These are phyloP conservation scores for Gloeopeniophorella convolvens DNA, from an alignment of 768 basidiomycete species.

Conservation along the genomic window DNA sequence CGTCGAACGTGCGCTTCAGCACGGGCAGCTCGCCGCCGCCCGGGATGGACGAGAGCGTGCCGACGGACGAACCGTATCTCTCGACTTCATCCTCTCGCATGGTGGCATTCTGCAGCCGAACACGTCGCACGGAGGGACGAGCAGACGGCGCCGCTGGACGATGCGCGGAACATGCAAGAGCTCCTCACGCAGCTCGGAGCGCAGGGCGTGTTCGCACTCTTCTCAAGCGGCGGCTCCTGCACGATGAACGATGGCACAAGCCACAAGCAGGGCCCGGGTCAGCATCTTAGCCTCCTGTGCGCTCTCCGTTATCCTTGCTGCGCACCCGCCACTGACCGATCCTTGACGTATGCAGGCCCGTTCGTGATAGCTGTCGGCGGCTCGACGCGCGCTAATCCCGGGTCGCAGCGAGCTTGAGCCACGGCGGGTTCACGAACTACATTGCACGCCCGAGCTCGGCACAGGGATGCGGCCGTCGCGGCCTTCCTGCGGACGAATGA, in stretches of 20 bases:
- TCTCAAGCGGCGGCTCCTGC: slow-evolving; percentile 59
- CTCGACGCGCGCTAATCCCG: slow-evolving; percentile 51
- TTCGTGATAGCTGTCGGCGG: slow-evolving; percentile 57
- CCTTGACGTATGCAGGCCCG: slow-evolving; percentile 30
- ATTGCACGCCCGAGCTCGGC: slow-evolving; percentile 27
- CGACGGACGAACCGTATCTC: no score
- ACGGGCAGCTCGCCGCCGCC: no score
- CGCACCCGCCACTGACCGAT: not conserved
- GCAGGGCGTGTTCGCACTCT: slow-evolving; percentile 51
- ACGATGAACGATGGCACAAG: slow-evolving; percentile 30
- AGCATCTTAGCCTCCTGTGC: slow-evolving; percentile 37
- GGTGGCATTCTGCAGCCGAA: no score
- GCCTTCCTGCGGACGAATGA: slow-evolving; percentile 32
- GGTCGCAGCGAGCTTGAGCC: slow-evolving; percentile 51
- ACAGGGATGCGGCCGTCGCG: slow-evolving; percentile 26
- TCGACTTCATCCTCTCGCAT: no score
- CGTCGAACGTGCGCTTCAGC: no score
- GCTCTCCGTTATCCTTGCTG: not conserved
- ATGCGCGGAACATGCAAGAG: no score
- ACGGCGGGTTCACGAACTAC: slow-evolving; percentile 56
- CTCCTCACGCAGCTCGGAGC: no score
- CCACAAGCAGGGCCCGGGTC: slow-evolving; percentile 27
- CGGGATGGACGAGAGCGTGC: no score
- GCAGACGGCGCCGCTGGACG: no score
- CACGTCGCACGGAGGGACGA: no score